phyloP scores from a whole-genome alignment of 2,329 filamentous ascomycete genomes.

The Ploettnerulaceae sp. region DNA sequence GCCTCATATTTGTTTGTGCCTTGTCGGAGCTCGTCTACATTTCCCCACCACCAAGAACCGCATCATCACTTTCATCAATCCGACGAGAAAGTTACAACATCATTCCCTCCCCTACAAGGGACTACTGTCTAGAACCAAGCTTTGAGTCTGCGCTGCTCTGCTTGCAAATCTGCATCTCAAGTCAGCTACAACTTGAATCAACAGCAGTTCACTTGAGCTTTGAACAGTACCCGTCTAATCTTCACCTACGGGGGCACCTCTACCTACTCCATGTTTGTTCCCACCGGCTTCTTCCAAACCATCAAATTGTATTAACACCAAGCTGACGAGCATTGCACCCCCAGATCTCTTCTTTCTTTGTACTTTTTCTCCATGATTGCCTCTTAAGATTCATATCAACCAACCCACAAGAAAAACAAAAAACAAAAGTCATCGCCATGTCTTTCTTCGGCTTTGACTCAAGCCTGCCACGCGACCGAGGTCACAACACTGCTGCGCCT shows the following conservation, averaged over 20 bases:
- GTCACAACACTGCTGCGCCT: constrained; percentile 63
- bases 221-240: not conserved
- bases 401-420: not conserved
- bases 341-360: not conserved
- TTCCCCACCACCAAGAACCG: not conserved
- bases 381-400: constrained; percentile 1
- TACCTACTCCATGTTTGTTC: constrained; percentile 13
- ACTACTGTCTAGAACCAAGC: not conserved
- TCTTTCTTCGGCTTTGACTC: constrained; percentile 90
- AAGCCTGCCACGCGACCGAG: constrained; percentile 54
- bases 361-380: constrained; percentile 3
- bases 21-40: not conserved
- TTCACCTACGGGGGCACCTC: too few relatives aligned
- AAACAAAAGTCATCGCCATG: constrained; percentile 47
- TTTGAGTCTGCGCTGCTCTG: not conserved
- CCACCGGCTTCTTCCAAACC: constrained; percentile 7
- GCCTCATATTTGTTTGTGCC: constrained; percentile 5
- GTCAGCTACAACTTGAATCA: not conserved
- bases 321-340: constrained; percentile 6
- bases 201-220: constrained; percentile 8
- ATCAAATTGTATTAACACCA: constrained; percentile 9
- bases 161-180: too few relatives aligned
- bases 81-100: not conserved
- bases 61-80: constrained; percentile 2
- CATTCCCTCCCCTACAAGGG: not conserved